phyloP scores from a whole-genome alignment of 1,284 basidiomycete species.

The Papiliotrema fonsecae region DNA sequence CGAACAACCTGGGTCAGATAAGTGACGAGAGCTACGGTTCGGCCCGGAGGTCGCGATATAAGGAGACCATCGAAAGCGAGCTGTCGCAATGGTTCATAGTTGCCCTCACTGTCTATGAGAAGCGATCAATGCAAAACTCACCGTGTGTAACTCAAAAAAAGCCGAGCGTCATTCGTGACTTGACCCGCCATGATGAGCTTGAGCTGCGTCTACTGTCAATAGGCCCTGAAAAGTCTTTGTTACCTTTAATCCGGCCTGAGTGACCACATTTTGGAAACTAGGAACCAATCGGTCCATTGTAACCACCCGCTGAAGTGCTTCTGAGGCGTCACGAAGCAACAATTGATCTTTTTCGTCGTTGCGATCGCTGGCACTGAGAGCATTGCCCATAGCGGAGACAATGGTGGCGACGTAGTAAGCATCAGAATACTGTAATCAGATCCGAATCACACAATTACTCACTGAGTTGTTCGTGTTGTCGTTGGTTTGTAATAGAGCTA shows the following conservation, averaged over 20 bases:
- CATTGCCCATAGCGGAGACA: constrained; percentile 68
- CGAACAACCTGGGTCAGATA: constrained; percentile 89
- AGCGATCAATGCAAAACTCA: constrained; percentile 42
- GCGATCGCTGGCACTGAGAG: constrained; percentile 22
- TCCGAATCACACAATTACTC: constrained; percentile 36
- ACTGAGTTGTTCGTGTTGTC: constrained; percentile 90
- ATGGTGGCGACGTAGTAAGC: constrained; percentile 85
- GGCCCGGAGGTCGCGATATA: constrained; percentile 64
- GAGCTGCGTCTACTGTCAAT: constrained; percentile 63
- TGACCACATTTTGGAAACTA: constrained; percentile 89
- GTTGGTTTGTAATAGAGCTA: constrained; percentile 86
- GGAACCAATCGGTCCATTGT: constrained; percentile 94
- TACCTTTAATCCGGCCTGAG: constrained; percentile 82
- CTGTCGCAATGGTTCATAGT: constrained; percentile 83
- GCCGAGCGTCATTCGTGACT: constrained; percentile 70
- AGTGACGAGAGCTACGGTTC: constrained; percentile 59
- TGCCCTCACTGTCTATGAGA: constrained; percentile 65
- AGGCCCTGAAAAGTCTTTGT: constrained; percentile 28
- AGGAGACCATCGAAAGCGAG: constrained; percentile 92
- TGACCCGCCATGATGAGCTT: constrained; percentile 73
- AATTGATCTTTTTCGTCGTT: constrained; percentile 30
- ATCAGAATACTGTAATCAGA: constrained; percentile 68
- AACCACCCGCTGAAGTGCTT: constrained; percentile 83
- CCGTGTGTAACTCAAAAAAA: constrained; percentile 87
- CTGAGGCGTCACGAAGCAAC: constrained; percentile 64